Base-by-base conservation (phyloP, 352 stramenopile species). In the Peronospora destructor region DNA sequence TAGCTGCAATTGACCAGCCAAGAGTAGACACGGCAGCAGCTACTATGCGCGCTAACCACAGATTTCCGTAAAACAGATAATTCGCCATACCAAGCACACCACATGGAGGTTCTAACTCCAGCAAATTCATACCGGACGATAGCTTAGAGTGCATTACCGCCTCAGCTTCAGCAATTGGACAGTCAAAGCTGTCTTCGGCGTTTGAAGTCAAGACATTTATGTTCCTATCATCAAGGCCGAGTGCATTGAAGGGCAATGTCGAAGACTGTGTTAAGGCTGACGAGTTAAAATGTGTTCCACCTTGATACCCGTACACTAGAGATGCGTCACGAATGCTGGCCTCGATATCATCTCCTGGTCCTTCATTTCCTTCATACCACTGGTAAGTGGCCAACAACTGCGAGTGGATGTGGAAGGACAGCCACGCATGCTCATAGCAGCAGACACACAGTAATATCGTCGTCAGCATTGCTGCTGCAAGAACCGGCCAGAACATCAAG, bases 381-480 rank as follows among this genome's bases (percentile, higher is more conserved):
- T 68, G 52, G 35, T 67, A 73, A 10, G 67, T 80, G 12, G 48
- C 45, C 14, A 76, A 39, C 25, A 80, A 56, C 40, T 75, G 64
- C 23, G 61, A 48, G 32, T 73, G 64, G 47, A 84, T 76, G 8
- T 65, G 67, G 45, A 74, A 72, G 11, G 70, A 71, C 12, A 84
- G 47, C 73, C 73, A 84, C 16, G 67, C 56, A 26, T 76, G 76
- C 47, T 84, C 73, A 49, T 77, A 81, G 33, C 55, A 55, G 47
- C 70, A 70, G 6, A 84, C 35, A 23, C 66, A 75, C 34, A 73
- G 26, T 8, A 72, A 13, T 16, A 64, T 49, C 10, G 56, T 52
- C 0, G 50, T 64, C 12, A 73, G 25, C 26, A 61, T 8, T 4
- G 66, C 52, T 9, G 68, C 44, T 14, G 61, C 49, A 6, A 80